A percentile compares a stretch with the other conserved stretches of the same genome.
Conservation (phyloP, 306 rosid species). For the Rosa lucieae region DNA sequence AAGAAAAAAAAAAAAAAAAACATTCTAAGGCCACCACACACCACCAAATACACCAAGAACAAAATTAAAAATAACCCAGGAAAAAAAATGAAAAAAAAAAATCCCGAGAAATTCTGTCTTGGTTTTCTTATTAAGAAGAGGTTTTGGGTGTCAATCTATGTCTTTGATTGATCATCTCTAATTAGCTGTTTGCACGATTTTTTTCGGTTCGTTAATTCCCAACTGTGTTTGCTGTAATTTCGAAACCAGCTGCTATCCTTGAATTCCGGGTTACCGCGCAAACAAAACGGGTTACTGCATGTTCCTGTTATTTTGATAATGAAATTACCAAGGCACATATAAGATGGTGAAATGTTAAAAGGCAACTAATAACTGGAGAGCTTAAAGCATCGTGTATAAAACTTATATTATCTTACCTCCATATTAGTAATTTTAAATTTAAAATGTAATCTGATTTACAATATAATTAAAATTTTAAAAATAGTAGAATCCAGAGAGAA, state of each 20-base stretch:
- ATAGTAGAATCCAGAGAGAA: too few relatives aligned
- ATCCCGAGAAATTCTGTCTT: slow-evolving; percentile 6
- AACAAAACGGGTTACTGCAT: neutral
- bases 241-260: slow-evolving; percentile 30
- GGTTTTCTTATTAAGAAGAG: slow-evolving; percentile 6
- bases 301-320: neutral
- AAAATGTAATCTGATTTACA: too few relatives aligned
- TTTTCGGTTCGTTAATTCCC: slow-evolving; percentile 22
- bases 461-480: too few relatives aligned
- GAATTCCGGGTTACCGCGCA: slow-evolving; percentile 65
- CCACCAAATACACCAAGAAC: slow-evolving; percentile 9
- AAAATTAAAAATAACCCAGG: neutral
- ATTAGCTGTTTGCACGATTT: slow-evolving; percentile 20
- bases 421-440: too few relatives aligned
- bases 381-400: neutral
- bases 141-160: neutral
- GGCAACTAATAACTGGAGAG: neutral
- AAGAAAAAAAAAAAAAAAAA: neutral
- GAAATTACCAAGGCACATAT: neutral
- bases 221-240: slow-evolving; percentile 24
- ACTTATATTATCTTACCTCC: too few relatives aligned
- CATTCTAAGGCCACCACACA: slow-evolving; percentile 21
- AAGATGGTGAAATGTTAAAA: neutral
- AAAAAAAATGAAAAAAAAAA: neutral
- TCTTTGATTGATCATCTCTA: slow-evolving; percentile 6